Conservation (phyloP, 2,329 filamentous ascomycete species). For the Clarireedia hainanense region DNA sequence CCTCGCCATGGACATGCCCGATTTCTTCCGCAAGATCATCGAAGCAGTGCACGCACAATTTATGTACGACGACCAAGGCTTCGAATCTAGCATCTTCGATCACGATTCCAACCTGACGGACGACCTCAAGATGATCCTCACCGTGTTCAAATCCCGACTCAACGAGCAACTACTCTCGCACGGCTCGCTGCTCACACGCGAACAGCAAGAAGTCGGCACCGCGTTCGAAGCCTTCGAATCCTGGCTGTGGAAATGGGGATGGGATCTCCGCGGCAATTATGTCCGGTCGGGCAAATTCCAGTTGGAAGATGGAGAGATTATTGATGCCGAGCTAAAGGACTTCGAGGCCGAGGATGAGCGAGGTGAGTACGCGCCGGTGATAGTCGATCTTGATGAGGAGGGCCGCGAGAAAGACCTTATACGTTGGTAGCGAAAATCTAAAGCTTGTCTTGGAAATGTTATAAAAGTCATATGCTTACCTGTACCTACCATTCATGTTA, state of each 20-base stretch:
- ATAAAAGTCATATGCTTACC: background rate
- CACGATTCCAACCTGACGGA: constrained; percentile 25
- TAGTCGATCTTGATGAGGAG: constrained; percentile 28
- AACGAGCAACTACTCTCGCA: constrained; percentile 38
- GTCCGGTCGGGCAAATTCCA: constrained; percentile 40
- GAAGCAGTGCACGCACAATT: constrained; percentile 47
- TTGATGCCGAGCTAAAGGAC: constrained; percentile 40
- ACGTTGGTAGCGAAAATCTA: constrained; percentile 15
- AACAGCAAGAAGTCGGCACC: constrained; percentile 37
- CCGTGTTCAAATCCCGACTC: constrained; percentile 46
- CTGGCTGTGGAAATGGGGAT: constrained; percentile 41
- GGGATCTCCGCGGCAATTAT: constrained; percentile 47
- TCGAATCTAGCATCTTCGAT: constrained; percentile 37
- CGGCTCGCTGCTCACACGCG: constrained; percentile 30
- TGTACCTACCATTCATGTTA: background rate
- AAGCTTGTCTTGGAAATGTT: background rate
- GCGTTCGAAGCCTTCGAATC: constrained; percentile 43
- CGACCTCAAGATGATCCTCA: constrained; percentile 40
- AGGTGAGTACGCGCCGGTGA: constrained; percentile 29
- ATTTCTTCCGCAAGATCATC: constrained; percentile 40
- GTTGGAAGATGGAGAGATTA: constrained; percentile 43
- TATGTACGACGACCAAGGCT: constrained; percentile 41
- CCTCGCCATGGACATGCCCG: constrained; percentile 37
- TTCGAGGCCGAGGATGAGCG: constrained; percentile 43
- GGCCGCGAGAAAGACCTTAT: constrained; percentile 28